Percentiles rank a stretch among this genome's conserved stretches.
Evolutionary conservation across 768 basidiomycete species (phyloP).

Genomic region (Melanogaster broomeanus): DNA sequence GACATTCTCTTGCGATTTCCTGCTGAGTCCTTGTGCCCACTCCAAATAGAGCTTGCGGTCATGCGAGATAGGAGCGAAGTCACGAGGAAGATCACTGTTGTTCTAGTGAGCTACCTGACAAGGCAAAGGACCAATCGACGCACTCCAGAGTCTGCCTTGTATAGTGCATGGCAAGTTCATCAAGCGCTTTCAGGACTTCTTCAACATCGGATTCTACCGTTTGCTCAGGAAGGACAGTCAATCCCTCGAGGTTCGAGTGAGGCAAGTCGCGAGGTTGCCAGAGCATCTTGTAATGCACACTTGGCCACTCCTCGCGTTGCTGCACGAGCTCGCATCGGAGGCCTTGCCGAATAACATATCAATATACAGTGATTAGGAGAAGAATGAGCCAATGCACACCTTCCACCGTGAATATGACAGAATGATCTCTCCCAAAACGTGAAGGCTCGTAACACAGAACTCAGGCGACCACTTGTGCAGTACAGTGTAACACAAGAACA

Average conservation of each 20-base stretch:
- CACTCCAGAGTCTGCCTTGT: neutral
- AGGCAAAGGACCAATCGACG: neutral
- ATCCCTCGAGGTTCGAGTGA: neutral
- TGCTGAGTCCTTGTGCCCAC: too few relatives aligned
- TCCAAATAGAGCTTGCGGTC: neutral
- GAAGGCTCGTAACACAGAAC: neutral
- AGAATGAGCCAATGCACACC: neutral
- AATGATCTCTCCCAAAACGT: neutral
- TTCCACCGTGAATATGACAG: neutral
- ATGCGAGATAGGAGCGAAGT: neutral
- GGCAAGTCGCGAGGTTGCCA: neutral
- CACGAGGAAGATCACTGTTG: neutral
- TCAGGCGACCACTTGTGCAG: neutral
- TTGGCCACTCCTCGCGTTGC: neutral
- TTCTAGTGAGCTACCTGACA: neutral
- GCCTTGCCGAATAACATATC: neutral
- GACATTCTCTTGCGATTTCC: too few relatives aligned
- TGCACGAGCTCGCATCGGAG: neutral
- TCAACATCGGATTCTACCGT: neutral
- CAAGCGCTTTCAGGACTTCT: neutral
- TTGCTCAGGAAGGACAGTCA: neutral
- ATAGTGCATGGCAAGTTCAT: neutral
- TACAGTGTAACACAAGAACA: neutral
- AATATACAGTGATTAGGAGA: neutral
- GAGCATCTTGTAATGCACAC: neutral